These are phyloP conservation scores for Volvox africanus DNA, from an alignment of 139 green algal genomes.

Conservation along the genomic window DNA sequence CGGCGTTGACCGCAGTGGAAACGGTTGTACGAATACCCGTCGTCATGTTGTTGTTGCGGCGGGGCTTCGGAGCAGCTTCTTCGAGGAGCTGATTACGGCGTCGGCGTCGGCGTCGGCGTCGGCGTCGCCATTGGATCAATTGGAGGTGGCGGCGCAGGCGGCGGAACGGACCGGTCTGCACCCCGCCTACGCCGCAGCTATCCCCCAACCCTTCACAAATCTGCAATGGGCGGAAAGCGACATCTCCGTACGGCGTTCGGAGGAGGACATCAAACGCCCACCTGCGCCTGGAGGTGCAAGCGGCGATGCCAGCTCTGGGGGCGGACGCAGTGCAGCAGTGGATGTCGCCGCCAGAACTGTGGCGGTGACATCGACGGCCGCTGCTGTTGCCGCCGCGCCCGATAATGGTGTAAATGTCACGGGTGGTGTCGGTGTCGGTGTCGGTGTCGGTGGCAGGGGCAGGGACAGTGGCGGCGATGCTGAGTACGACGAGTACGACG, in stretches of 20 bases:
- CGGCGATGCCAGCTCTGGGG: not conserved
- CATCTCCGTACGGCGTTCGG: too few species aligned
- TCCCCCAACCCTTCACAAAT: too few species aligned
- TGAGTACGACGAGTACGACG: conserved; percentile 7
- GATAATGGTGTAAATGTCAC: not conserved
- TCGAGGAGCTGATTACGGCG: not conserved
- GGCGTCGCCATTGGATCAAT: not conserved
- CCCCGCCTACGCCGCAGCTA: not conserved
- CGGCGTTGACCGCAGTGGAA: not conserved
- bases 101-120: not conserved
- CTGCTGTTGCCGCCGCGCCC: not conserved
- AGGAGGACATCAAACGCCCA: too few species aligned
- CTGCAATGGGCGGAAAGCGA: too few species aligned
- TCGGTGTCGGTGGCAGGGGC: not conserved
- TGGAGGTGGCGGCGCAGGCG: not conserved
- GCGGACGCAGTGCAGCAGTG: not conserved
- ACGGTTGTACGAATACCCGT: too few species aligned
- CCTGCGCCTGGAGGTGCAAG: not conserved
- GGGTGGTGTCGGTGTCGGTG: not conserved
- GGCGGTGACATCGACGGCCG: not conserved
- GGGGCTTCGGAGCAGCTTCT: not conserved
- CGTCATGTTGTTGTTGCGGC: not conserved
- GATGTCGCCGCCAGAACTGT: not conserved
- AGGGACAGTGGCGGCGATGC: not conserved
- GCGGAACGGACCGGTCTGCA: not conserved